Percentiles rank a stretch among this genome's conserved stretches.
Conservation (phyloP, 176 grass and related monocot species). For the Oryza coarctata region DNA sequence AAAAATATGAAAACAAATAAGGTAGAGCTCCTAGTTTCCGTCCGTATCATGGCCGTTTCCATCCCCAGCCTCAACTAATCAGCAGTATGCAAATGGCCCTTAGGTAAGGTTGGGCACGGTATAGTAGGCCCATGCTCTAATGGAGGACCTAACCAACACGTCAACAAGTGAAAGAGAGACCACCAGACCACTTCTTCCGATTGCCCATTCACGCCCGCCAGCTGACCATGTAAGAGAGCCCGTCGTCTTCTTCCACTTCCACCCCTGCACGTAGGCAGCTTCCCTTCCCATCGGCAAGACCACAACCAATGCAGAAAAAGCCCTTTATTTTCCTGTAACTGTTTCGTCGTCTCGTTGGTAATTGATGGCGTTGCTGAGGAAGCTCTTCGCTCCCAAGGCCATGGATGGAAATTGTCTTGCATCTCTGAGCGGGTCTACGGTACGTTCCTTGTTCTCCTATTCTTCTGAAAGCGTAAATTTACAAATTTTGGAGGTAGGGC, state of each 20-base stretch:
- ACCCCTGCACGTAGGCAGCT: constrained; percentile 24
- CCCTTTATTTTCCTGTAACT: background rate
- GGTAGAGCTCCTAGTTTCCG: no score
- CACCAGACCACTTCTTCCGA: no score
- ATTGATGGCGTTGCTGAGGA: constrained; percentile 34
- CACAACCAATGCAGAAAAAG: background rate
- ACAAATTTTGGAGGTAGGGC: no score
- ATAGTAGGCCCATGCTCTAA: no score
- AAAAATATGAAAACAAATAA: no score
- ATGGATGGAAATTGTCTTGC: constrained; percentile 19
- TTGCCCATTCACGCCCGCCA: background rate
- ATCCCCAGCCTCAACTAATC: no score
- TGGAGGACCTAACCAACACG: background rate
- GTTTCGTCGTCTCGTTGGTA: background rate
- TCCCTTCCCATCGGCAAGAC: no score
- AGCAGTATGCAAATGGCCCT: no score
- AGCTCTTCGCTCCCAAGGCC: constrained; percentile 36
- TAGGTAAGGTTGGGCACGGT: no score
- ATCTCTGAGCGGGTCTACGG: constrained; percentile 27
- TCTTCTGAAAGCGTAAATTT: no score
- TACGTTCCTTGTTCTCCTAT: background rate
- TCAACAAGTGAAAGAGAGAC: background rate
- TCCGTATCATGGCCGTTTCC: no score
- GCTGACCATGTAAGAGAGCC: constrained; percentile 13
- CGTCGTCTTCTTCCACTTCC: no score